phyloP scores from a whole-genome alignment of 2,329 filamentous ascomycete genomes.

The Hypoxylon sp. region DNA sequence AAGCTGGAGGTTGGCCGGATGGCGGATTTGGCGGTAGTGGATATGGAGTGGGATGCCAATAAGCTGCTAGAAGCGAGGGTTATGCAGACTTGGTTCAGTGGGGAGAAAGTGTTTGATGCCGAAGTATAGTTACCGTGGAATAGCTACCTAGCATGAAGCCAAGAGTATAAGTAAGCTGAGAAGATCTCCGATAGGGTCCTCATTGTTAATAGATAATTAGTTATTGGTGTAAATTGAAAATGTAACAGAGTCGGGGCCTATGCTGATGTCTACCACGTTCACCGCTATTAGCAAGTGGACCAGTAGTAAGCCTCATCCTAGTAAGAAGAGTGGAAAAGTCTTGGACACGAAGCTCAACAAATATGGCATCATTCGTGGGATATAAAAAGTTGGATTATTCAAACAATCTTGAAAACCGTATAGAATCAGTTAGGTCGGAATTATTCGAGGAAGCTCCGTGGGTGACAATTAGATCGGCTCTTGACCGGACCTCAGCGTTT shows the following conservation, averaged over 20 bases:
- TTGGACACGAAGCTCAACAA: not conserved
- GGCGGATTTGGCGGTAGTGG: slow-evolving; percentile 64
- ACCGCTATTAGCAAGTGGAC: slow-evolving; percentile 29
- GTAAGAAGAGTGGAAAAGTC: not conserved
- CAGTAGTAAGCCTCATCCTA: slow-evolving; percentile 5
- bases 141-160: not conserved
- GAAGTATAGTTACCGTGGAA: slow-evolving; percentile 11
- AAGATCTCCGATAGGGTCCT: slow-evolving; percentile 7
- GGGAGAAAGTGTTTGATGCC: slow-evolving; percentile 55
- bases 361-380: slow-evolving; percentile 11
- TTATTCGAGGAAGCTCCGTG: not conserved
- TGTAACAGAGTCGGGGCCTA: not conserved
- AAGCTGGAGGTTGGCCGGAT: slow-evolving; percentile 60
- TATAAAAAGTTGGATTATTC: not conserved
- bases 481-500: slow-evolving; percentile 7
- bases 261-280: not conserved
- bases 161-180: slow-evolving; percentile 2
- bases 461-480: slow-evolving; percentile 8
- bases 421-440: not conserved
- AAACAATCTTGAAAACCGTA: not conserved
- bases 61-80: slow-evolving; percentile 58
- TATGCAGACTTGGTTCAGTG: slow-evolving; percentile 61
- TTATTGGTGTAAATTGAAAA: not conserved
- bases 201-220: not conserved
- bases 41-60: slow-evolving; percentile 59